Conservation (phyloP, 352 stramenopile genomes). For the Globisporangium spiculum region DNA sequence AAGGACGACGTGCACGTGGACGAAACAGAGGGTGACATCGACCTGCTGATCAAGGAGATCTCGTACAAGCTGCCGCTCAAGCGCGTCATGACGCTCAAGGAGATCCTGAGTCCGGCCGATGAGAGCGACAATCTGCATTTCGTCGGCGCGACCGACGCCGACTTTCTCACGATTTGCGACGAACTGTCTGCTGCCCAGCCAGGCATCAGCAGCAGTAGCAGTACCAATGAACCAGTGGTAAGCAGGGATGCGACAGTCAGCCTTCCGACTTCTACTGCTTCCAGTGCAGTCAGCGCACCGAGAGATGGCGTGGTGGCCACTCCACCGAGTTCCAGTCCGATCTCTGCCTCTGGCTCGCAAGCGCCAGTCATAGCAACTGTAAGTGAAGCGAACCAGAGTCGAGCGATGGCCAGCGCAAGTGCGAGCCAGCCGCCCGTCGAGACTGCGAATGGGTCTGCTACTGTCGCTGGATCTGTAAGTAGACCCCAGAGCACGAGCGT, state of each 20-base stretch:
- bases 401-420: not conserved
- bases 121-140: slow-evolving; percentile 19
- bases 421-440: not conserved
- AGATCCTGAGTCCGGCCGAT: slow-evolving; percentile 14
- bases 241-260: not conserved
- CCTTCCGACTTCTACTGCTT: not conserved
- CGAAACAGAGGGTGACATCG: slow-evolving; percentile 12
- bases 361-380: not conserved
- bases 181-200: slow-evolving; percentile 4
- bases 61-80: slow-evolving; percentile 15
- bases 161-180: slow-evolving; percentile 14
- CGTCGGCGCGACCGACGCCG: slow-evolving; percentile 11
- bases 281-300: not conserved
- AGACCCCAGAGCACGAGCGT: not conserved
- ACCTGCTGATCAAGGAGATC: slow-evolving; percentile 16
- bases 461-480: not conserved
- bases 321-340: not conserved
- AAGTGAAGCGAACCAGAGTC: not conserved
- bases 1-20: not conserved
- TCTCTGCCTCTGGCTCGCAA: not conserved
- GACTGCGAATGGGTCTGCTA: not conserved
- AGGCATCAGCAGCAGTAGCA: not conserved
- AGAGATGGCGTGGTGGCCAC: not conserved
- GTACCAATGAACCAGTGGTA: not conserved
- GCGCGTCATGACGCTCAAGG: slow-evolving; percentile 18